phyloP scores from a whole-genome alignment of 2,329 filamentous ascomycete genomes.

The Cylindrodendrum hubeiense region DNA sequence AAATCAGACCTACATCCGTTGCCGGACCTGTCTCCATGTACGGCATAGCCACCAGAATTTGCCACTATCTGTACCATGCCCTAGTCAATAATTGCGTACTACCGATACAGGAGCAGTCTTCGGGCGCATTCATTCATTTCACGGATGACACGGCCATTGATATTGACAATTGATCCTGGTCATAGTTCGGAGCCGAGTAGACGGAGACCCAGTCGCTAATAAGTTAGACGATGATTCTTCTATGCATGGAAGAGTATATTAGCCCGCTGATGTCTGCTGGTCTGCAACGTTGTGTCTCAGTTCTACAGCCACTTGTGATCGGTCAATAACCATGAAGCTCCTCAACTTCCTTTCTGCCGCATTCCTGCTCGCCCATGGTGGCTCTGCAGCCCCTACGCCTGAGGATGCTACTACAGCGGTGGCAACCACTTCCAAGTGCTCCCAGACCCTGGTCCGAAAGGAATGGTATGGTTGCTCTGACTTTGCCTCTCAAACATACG shows the following conservation, averaged over 20 bases:
- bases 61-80: background rate
- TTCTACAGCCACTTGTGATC: constrained; percentile 1
- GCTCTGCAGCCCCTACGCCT: constrained; percentile 8
- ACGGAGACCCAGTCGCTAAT: constrained; percentile 2
- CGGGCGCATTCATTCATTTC: background rate
- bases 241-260: constrained; percentile 15
- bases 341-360: background rate
- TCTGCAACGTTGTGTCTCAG: background rate
- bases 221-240: background rate
- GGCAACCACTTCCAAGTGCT: constrained; percentile 4
- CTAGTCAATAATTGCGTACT: background rate
- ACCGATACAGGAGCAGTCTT: background rate
- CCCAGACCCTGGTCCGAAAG: constrained; percentile 10
- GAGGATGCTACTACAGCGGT: constrained; percentile 7
- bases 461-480: constrained; percentile 8
- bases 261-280: background rate
- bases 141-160: background rate
- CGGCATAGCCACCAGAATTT: background rate
- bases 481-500: background rate
- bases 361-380: constrained; percentile 1
- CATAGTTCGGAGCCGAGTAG: background rate
- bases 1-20: background rate
- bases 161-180: background rate
- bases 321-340: constrained; percentile 10
- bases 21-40: background rate